Percentiles rank a stretch among this genome's conserved stretches.
Evolutionary conservation across 2,329 filamentous ascomycete genomes (phyloP).

Genomic region (Microsporum canis): DNA sequence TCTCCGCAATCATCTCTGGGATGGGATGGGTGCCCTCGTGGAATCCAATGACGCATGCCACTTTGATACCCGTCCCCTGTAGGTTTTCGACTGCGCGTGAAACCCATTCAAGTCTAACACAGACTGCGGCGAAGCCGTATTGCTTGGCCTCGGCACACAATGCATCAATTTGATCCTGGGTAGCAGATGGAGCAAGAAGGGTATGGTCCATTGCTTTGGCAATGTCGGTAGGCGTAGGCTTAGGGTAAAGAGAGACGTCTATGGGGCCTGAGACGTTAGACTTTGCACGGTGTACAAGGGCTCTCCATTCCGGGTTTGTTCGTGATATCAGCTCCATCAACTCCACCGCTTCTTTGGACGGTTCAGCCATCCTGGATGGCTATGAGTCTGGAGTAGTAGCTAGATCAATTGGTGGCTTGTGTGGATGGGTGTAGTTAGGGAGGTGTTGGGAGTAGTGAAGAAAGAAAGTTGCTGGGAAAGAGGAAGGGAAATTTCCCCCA

Average conservation of each 20-base stretch:
- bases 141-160: slow-evolving; percentile 45
- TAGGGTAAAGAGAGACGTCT: background rate
- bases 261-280: background rate
- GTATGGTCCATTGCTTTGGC: slow-evolving; percentile 35
- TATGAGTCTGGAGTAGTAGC: background rate
- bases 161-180: slow-evolving; percentile 39
- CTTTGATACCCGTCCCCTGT: slow-evolving; percentile 35
- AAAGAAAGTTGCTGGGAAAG: background rate
- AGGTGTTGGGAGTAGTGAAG: background rate
- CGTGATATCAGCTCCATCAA: background rate
- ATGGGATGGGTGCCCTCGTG: slow-evolving; percentile 47
- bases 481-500: background rate
- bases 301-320: background rate
- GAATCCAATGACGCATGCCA: slow-evolving; percentile 50
- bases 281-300: background rate
- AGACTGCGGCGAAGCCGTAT: slow-evolving; percentile 40
- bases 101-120: slow-evolving; percentile 46
- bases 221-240: slow-evolving; percentile 17
- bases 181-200: slow-evolving; percentile 33
- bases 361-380: background rate
- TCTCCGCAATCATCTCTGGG: slow-evolving; percentile 42
- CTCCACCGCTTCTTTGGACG: background rate
- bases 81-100: slow-evolving; percentile 40
- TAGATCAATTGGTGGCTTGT: background rate
- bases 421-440: background rate